Evolutionary conservation across 495 filamentous ascomycete species (phyloP).

Genomic region (Jackrogersella minutella): DNA sequence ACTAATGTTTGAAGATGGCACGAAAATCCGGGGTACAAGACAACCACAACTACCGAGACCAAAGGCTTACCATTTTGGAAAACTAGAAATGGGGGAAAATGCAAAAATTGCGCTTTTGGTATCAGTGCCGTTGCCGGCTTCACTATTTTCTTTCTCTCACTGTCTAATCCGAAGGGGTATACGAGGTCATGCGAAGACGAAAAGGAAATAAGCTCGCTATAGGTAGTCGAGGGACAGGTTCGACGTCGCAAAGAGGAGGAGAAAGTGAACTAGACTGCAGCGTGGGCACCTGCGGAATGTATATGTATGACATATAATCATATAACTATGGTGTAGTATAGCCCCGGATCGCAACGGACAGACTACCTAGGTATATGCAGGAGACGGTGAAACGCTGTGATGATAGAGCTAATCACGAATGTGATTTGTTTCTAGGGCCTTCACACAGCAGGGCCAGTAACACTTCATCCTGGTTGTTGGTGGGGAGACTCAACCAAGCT

Average conservation of each 20-base stretch:
- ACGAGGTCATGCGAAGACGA: conserved; percentile 46
- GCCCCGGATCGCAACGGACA: conserved; percentile 32
- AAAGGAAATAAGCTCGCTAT: conserved; percentile 45
- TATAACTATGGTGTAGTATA: conserved; percentile 30
- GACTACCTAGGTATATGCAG: conserved; percentile 23
- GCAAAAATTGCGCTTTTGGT: conserved; percentile 40
- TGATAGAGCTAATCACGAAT: conserved; percentile 37
- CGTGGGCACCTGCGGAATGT: conserved; percentile 52
- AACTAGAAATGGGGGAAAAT: conserved; percentile 23
- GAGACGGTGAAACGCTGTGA: conserved; percentile 43
- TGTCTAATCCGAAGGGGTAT: conserved; percentile 40
- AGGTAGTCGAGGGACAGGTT: conserved; percentile 38
- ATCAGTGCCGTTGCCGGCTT: conserved; percentile 51
- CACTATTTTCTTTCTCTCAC: conserved; percentile 33
- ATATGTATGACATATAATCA: conserved; percentile 50
- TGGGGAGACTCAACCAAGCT: conserved; percentile 26
- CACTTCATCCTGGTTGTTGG: conserved; percentile 23
- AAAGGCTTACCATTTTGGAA: conserved; percentile 45
- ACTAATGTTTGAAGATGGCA: not conserved
- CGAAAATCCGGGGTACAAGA: conserved; percentile 6
- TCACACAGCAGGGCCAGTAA: conserved; percentile 38
- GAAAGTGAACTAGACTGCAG: conserved; percentile 42
- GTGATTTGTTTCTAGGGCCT: conserved; percentile 46
- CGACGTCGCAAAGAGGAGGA: conserved; percentile 46
- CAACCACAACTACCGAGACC: conserved; percentile 18